Evolutionary conservation across 441 rosid genomes (phyloP), one percentile per base, ranked within the genome.

Genomic region (Eruca vesicaria): DNA sequence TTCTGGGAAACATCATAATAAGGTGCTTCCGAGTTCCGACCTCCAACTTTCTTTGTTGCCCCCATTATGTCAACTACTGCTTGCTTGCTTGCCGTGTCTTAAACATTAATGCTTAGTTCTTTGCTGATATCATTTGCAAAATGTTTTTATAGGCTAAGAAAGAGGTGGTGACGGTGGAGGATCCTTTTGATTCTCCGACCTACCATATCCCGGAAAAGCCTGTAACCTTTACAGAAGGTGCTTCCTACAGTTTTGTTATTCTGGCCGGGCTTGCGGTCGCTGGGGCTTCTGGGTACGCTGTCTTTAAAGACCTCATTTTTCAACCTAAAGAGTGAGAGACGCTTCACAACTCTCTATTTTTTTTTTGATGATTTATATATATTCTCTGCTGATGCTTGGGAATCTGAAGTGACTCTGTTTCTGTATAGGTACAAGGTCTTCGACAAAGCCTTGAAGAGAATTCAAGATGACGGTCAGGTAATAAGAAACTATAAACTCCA

Each of bases 161-260:
- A 71, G 97, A 93, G 9, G 58, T 52, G 58, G 3, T 2, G 26
- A 95, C 89, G 14, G 85, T 89, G 52, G 98, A 93, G 71, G 97
- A 96, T 86, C 98, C 99, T 66, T 96, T 95, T 84, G 95, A 96
- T 85, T 82, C 97, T 80, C 97, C 96, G 11, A 93, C 99, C 1
- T 93, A 90, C 81, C 85, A 93, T 77, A 96, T 96, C 77, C 99
- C 99, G 7, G 96, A 91, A 78, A 93, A 91, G 78, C 99, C 97
- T 0, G 97, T 93, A 76, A 87, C 97, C 6, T 93, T 96, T 82
- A 84, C 91, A 0, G 97, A 96, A 82, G 99, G 97, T 32, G 97
- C 98, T 79, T 90, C 98, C 77, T 93, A 96, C 85, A 84, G 89
- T 84, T 59, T 96, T 69, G 78, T 96, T 75, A 93, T 96, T 78